phyloP scores from a whole-genome alignment of 192 early-diverging fungal genomes.

The Backusella mclennaniae region DNA sequence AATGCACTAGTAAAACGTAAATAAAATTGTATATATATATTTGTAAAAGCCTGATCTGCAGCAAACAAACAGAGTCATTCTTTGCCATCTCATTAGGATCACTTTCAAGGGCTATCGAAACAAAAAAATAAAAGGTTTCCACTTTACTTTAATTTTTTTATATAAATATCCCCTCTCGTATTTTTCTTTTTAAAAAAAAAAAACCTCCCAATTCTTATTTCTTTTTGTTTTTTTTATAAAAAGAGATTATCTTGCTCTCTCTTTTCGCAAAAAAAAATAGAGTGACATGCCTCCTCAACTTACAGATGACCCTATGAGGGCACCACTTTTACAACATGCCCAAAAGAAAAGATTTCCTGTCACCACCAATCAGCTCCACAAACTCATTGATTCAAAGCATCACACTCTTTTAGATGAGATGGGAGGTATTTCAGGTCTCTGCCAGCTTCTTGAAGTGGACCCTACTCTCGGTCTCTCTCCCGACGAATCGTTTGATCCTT shows the following conservation, averaged over 20 bases:
- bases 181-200: background rate
- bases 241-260: background rate
- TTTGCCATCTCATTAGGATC: background rate
- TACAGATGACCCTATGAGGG: background rate
- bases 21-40: background rate
- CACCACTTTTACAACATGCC: conserved; percentile 14
- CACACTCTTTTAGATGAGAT: conserved; percentile 50
- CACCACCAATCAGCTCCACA: background rate
- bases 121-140: background rate
- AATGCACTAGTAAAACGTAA: background rate
- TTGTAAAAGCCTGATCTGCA: conserved; percentile 8
- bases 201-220: background rate
- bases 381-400: conserved; percentile 68
- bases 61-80: conserved; percentile 10
- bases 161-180: background rate
- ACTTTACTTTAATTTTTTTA: background rate
- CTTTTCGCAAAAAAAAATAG: background rate
- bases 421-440: conserved; percentile 58
- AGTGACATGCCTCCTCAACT: conserved; percentile 14
- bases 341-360: conserved; percentile 2
- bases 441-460: conserved; percentile 60
- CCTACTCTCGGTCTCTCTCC: conserved; percentile 56
- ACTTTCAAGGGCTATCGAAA: background rate
- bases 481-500: conserved; percentile 40
- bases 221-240: background rate